These are phyloP conservation scores for Marchantia paleacea DNA, from an alignment of 225 moss, liverwort and hornwort genomes.

Conservation along the genomic window DNA sequence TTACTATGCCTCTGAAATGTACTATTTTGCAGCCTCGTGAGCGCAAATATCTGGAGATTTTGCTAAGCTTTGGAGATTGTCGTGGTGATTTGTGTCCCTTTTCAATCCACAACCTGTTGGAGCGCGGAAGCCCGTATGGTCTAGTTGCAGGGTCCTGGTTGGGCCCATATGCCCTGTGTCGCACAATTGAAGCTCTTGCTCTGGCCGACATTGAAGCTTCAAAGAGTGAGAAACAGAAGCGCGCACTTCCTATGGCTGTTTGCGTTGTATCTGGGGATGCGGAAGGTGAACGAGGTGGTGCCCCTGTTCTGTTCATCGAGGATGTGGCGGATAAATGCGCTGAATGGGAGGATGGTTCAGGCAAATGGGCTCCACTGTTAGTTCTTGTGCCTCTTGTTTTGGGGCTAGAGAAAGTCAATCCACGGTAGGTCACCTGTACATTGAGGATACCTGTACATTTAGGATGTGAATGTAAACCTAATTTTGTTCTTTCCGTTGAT, in stretches of 20 bases:
- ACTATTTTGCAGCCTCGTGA: constrained; percentile 50
- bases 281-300: constrained; percentile 98
- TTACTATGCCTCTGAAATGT: background rate
- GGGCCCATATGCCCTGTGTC: constrained; percentile 94
- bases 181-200: constrained; percentile 85
- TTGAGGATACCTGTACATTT: background rate
- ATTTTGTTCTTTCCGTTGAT: no score
- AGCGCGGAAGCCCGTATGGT: constrained; percentile 71
- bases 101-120: constrained; percentile 82
- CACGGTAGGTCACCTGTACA: constrained; percentile 53
- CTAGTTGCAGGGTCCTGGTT: constrained; percentile 88
- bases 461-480: background rate
- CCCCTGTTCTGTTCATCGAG: constrained; percentile 90
- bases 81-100: constrained; percentile 57
- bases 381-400: constrained; percentile 94
- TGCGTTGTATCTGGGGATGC: constrained; percentile 98
- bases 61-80: constrained; percentile 89
- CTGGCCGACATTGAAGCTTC: constrained; percentile 56
- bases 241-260: constrained; percentile 76
- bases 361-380: constrained; percentile 79
- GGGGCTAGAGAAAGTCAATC: constrained; percentile 97
- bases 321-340: constrained; percentile 73
- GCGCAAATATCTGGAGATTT: constrained; percentile 77
- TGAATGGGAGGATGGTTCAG: constrained; percentile 64
- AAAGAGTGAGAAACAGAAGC: constrained; percentile 51